A percentile compares a stretch with the other conserved stretches of the same genome.
Evolutionary conservation across 495 filamentous ascomycete genomes (phyloP).

Genomic region (Chaetomium tenue): DNA sequence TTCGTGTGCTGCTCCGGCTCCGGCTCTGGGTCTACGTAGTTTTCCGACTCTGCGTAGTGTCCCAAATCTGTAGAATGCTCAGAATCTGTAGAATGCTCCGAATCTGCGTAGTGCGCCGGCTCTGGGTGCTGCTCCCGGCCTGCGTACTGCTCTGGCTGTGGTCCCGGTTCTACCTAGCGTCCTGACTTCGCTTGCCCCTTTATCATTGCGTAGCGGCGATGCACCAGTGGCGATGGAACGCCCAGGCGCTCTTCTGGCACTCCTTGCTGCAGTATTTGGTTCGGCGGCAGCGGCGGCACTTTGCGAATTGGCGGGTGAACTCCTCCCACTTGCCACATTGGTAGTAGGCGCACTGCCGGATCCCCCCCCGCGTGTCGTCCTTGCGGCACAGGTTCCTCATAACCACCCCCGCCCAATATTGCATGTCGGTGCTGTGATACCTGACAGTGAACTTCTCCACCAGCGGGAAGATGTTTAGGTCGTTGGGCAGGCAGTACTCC

Average conservation of each 20-base stretch:
- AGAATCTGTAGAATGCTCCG: too few relatives aligned
- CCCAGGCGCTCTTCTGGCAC: conserved; percentile 98
- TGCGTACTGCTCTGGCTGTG: too few relatives aligned
- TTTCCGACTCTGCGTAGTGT: too few relatives aligned
- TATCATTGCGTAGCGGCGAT: conserved; percentile 62
- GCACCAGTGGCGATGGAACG: conserved; percentile 97
- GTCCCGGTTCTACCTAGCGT: too few relatives aligned
- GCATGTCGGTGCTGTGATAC: conserved; percentile 93
- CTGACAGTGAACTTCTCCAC: conserved; percentile 98
- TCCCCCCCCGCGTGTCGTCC: conserved; percentile 89
- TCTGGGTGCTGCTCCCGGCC: too few relatives aligned
- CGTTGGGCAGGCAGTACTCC: conserved; percentile 87
- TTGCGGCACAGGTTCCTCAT: conserved; percentile 99
- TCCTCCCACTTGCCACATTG: conserved; percentile 98
- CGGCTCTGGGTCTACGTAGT: too few relatives aligned
- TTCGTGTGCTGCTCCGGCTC: too few relatives aligned
- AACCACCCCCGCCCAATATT: conserved; percentile 98
- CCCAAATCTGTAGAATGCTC: too few relatives aligned
- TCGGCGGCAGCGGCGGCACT: conserved; percentile 91
- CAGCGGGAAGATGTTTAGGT: conserved; percentile 96
- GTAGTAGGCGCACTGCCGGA: conserved; percentile 95
- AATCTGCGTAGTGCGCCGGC: too few relatives aligned
- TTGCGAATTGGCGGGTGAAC: conserved; percentile 92
- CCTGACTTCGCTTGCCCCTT: not conserved
- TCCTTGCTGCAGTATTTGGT: conserved; percentile 99